Evolutionary conservation across 1,139 yeast genomes (phyloP), one percentile per base, ranked within the genome.

Genomic region (Yamadazyma kanchanaburiensis): DNA sequence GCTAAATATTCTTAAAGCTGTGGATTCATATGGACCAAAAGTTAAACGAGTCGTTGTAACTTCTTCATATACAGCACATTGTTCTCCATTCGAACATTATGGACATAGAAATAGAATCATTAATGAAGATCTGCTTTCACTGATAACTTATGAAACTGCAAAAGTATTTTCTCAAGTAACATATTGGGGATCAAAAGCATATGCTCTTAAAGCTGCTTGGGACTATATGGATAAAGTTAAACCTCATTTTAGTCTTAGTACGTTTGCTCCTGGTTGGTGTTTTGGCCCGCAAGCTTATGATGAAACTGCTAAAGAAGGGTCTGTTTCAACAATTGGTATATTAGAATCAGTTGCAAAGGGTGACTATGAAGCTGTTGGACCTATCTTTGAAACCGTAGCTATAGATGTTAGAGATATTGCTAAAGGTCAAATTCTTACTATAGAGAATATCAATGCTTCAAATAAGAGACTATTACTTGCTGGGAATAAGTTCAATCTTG

Each of bases 261-360:
- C 69, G 1, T 60, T 75, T 6, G 61, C 64, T 32, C 80, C 80
- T 13, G 60, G 61, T 14, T 70, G 55, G 40, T 74, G 70, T 3
- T 60, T 64, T 38, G 72, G 71, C 1, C 70, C 71, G 0, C 70
- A 64, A 38, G 59, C 65, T 1, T 58, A 49, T 29, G 39, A 39
- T 18, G 19, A 12, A 9, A 51, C 50, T 19, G 33, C 33, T 6
- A 44, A 42, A 30, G 53, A 40, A 7, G 15, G 20, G 7, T 9
- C 22, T 20, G 29, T 33, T 19, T 37, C 40, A 4, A 30, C 34
- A 12, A 21, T 32, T 6, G 24, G 16, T 15, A 17, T 27, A 33
- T 43, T 31, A 43, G 15, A 21, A 12, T 7, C 25, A 8, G 45
- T 42, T 4, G 39, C 38, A 22, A 46, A 39, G 5, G 17, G 12